Conservation (phyloP, 257 asterid species). For the Solanum arcanum region DNA sequence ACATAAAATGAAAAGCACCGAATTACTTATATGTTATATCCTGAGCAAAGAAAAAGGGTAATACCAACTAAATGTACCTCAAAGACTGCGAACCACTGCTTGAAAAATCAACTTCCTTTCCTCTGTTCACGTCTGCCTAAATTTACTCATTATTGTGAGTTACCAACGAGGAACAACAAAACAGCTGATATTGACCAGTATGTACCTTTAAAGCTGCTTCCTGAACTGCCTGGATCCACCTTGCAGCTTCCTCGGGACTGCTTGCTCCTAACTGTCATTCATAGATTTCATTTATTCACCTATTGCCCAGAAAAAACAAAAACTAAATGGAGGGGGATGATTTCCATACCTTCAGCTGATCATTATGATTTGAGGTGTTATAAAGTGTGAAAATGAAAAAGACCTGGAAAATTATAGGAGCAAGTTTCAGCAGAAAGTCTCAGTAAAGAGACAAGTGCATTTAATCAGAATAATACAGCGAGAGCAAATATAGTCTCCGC, state of each 20-base stretch:
- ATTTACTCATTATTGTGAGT: conserved; percentile 23
- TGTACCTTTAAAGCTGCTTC: conserved; percentile 84
- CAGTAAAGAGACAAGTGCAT: not conserved
- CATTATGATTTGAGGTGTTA: conserved; percentile 79
- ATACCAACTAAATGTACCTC: conserved; percentile 35
- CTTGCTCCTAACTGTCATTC: conserved; percentile 74
- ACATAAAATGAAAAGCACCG: not conserved
- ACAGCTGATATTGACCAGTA: conserved; percentile 6
- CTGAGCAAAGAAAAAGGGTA: not conserved
- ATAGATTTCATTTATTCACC: not conserved
- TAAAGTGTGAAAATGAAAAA: conserved; percentile 81
- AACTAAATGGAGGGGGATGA: not conserved
- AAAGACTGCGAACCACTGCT: conserved; percentile 36
- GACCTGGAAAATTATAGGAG: conserved; percentile 38
- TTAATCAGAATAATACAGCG: not conserved
- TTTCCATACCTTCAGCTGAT: conserved; percentile 77
- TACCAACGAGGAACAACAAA: conserved; percentile 30
- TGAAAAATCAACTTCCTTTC: conserved; percentile 24
- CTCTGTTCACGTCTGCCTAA: conserved; percentile 64
- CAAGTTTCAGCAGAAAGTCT: not conserved
- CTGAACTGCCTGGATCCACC: conserved; percentile 87
- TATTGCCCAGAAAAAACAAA: not conserved
- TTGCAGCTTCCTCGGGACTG: conserved; percentile 97
- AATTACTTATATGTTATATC: not conserved
- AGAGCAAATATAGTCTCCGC: not conserved